Evolutionary conservation across 2,329 filamentous ascomycete species (phyloP), one percentile per base, ranked within the genome.

Genomic region (Beauveria brongniartii): DNA sequence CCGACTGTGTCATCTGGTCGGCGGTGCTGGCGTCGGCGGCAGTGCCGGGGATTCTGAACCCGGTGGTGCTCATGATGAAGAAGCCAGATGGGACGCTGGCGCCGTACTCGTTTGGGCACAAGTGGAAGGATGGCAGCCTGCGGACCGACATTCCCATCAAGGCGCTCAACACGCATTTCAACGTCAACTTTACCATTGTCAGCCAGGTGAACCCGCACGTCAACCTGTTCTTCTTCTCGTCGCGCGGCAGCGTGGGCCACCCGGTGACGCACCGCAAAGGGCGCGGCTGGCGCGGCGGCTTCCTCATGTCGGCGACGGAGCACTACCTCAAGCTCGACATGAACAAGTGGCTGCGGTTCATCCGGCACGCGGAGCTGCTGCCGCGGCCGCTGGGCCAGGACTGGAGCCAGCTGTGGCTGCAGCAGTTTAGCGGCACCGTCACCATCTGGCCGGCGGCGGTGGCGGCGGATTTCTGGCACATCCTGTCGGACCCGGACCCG

Each of bases 141-240:
- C 84, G 94, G 43, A 99, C 94, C 1, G 94, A 99, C 69, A 97
- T 99, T 30, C 94, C 94, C 0, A 85, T 99, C 69, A 94, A 93
- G 74, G 89, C 92, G 1, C 81, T 99, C 56, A 97, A 99, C 72
- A 81, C 96, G 1, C 91, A 97, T 71, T 99, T 99, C 79, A 97
- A 97, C 72, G 94, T 97, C 73, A 97, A 96, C 72, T 99, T 97
- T 74, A 93, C 90, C 65, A 92, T 99, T 65, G 94, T 87, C 67
- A 82, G 80, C 66, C 84, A 92, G 76, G 93, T 97, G 54, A 99
- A 99, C 72, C 94, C 94, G 1, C 94, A 99, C 72, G 93, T 99
- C 74, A 97, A 96, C 69, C 86, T 97, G 30, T 99, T 99, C 81
- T 97, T 99, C 82, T 99, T 97, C 79, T 94, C 90, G 34, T 96